Percentiles rank a stretch among this genome's conserved stretches.
Conservation (phyloP, 305 asterid genomes). For the Fraxinus angustifolia region DNA sequence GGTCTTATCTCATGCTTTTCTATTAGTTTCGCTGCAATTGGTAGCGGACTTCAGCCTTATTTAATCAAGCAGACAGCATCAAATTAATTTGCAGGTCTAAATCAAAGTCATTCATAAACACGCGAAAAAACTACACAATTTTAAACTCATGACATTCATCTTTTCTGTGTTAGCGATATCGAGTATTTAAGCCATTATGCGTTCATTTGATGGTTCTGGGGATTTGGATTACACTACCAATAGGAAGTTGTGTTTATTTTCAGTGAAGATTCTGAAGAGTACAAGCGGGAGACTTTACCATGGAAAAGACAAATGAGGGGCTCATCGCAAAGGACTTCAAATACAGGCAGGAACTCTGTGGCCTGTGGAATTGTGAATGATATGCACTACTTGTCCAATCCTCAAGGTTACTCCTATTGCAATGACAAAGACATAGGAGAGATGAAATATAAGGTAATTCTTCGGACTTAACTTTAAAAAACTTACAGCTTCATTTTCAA, state of each 20-base stretch:
- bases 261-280: conserved; percentile 79
- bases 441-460: conserved; percentile 41
- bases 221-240: neutral
- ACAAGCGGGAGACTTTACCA: conserved; percentile 44
- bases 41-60: neutral
- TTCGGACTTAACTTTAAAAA: neutral
- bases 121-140: neutral
- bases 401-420: conserved; percentile 31
- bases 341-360: conserved; percentile 45
- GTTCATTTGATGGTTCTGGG: neutral
- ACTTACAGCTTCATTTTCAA: neutral
- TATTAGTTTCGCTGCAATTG: neutral
- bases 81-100: neutral
- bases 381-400: conserved; percentile 42
- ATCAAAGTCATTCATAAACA: neutral
- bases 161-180: neutral
- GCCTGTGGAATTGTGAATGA: conserved; percentile 43
- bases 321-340: conserved; percentile 46
- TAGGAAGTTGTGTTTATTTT: conserved; percentile 22
- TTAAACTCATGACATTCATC: neutral
- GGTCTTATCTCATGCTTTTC: neutral
- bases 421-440: conserved; percentile 36
- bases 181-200: neutral
- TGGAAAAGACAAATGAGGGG: conserved; percentile 49
- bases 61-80: neutral